Conservation (phyloP, 805 yeast species). For the Lachancea waltii region DNA sequence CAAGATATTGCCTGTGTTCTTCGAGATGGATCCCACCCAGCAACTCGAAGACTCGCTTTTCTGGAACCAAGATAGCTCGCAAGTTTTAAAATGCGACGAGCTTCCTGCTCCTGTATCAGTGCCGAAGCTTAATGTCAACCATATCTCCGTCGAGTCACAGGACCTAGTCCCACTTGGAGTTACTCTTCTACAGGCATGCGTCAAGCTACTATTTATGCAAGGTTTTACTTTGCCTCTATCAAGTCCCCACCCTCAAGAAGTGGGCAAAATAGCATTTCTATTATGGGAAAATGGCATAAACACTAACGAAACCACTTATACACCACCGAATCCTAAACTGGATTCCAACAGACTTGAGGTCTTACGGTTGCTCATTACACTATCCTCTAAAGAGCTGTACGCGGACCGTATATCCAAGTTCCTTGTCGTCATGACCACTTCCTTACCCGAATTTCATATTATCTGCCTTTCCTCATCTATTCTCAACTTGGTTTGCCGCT, state of each 20-base stretch:
- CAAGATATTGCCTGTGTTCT: slow-evolving; percentile 58
- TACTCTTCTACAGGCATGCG: slow-evolving; percentile 20
- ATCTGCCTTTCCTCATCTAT: slow-evolving; percentile 60
- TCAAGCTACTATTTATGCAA: slow-evolving; percentile 25
- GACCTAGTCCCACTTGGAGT: slow-evolving; percentile 33
- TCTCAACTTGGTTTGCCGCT: slow-evolving; percentile 54
- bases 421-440: slow-evolving; percentile 47
- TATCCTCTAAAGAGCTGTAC: slow-evolving; percentile 61
- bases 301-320: slow-evolving; percentile 28
- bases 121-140: slow-evolving; percentile 12
- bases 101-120: slow-evolving; percentile 7
- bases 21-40: slow-evolving; percentile 42
- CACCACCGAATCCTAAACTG: slow-evolving; percentile 35
- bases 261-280: slow-evolving; percentile 28
- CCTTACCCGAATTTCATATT: slow-evolving; percentile 42
- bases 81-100: slow-evolving; percentile 7
- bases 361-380: slow-evolving; percentile 50
- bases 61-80: slow-evolving; percentile 16
- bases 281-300: slow-evolving; percentile 87
- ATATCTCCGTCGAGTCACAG: not conserved
- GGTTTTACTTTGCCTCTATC: slow-evolving; percentile 23
- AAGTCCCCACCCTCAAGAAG: slow-evolving; percentile 13
- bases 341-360: slow-evolving; percentile 67
- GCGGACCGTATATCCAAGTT: slow-evolving; percentile 49
- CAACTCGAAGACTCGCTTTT: slow-evolving; percentile 24